Percentiles rank a stretch among this genome's conserved stretches.
phyloP scores from a whole-genome alignment of 805 yeast genomes.

The Metschnikowia peoriensis region DNA sequence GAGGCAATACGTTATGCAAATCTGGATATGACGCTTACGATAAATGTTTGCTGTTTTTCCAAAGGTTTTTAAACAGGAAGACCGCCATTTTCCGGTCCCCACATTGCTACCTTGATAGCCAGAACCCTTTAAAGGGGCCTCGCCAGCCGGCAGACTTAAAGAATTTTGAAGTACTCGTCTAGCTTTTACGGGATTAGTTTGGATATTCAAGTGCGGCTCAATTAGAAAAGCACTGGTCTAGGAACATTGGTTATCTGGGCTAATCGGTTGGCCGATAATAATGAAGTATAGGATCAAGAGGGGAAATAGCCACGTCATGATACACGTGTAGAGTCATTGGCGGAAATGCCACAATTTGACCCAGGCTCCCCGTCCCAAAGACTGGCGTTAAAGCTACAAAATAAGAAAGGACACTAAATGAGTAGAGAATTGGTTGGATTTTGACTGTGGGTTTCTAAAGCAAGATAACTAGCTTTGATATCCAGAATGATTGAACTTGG shows the following conservation, averaged over 20 bases:
- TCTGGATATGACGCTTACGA: slow-evolving; percentile 61
- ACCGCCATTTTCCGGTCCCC: slow-evolving; percentile 44
- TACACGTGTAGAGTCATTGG: slow-evolving; percentile 46
- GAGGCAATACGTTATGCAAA: slow-evolving; percentile 59
- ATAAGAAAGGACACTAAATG: too few species aligned
- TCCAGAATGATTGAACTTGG: too few species aligned
- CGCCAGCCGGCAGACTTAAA: slow-evolving; percentile 25
- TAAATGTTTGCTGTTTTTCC: slow-evolving; percentile 50
- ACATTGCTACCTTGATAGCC: slow-evolving; percentile 37
- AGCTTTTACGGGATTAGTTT: slow-evolving; percentile 32
- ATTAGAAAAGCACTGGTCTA: slow-evolving; percentile 23
- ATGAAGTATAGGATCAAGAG: slow-evolving; percentile 53
- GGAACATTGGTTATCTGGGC: slow-evolving; percentile 62
- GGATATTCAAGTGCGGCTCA: slow-evolving; percentile 43
- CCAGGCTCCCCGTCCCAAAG: slow-evolving; percentile 51
- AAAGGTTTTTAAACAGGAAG: slow-evolving; percentile 52
- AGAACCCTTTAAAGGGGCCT: slow-evolving; percentile 31
- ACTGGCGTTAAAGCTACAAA: slow-evolving; percentile 33
- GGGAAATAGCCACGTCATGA: slow-evolving; percentile 37
- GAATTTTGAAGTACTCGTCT: slow-evolving; percentile 17
- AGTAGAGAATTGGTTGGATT: too few species aligned
- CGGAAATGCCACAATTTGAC: slow-evolving; percentile 53
- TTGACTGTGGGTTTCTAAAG: too few species aligned
- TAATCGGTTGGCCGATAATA: slow-evolving; percentile 54
- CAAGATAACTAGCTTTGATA: too few species aligned